Evolutionary conservation across 2,329 filamentous ascomycete species (phyloP).

Genomic region (Aureobasidium sp.): DNA sequence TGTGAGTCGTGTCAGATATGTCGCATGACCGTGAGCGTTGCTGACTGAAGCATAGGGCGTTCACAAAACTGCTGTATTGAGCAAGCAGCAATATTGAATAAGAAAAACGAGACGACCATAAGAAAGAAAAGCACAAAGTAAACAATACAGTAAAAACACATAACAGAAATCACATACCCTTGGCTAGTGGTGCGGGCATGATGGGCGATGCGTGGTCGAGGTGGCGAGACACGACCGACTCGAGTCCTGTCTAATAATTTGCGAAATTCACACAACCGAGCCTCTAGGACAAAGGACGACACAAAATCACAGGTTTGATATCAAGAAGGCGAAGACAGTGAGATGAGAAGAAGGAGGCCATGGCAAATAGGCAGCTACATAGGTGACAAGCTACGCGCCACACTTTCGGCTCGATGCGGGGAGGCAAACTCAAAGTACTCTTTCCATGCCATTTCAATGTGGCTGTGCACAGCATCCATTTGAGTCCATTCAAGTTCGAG

Average conservation of each 20-base stretch:
- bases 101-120: neutral
- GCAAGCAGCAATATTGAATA: neutral
- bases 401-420: neutral
- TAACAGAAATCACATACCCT: constrained; percentile 6
- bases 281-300: neutral
- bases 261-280: neutral
- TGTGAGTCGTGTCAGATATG: constrained; percentile 28
- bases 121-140: neutral
- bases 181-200: constrained; percentile 13
- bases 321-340: neutral
- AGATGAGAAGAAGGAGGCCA: neutral
- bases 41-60: neutral
- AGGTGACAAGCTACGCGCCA: neutral
- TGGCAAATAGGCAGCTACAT: constrained; percentile 7
- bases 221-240: constrained; percentile 2
- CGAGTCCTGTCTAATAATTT: neutral
- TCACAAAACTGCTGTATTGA: neutral
- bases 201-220: neutral
- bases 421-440: neutral
- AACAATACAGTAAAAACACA: neutral
- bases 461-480: neutral
- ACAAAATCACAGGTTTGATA: neutral
- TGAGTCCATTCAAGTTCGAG: neutral
- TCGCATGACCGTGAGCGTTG: neutral
- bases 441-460: neutral